Conservation (phyloP, 140 eudicot species). For the Flaveria floridana region DNA sequence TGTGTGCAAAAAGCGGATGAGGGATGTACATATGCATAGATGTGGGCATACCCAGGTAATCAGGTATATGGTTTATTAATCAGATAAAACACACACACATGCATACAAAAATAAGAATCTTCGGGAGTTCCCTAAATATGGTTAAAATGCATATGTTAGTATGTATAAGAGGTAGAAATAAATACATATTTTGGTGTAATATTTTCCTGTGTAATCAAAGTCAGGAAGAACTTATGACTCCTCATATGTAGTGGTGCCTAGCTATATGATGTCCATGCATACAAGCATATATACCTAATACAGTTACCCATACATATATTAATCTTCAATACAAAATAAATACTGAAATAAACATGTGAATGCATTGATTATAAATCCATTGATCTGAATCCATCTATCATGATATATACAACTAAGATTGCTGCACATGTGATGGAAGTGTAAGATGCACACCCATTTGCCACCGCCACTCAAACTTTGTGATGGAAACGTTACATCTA, state of each 20-base stretch:
- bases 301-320: neutral
- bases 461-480: slow-evolving; percentile 22
- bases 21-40: slow-evolving; percentile 1
- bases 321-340: slow-evolving; percentile 5
- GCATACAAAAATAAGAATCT: neutral
- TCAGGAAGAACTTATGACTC: slow-evolving; percentile 14
- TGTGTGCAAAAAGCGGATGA: slow-evolving; percentile 11
- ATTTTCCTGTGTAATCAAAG: neutral
- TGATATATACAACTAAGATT: neutral
- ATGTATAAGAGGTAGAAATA: neutral
- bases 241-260: slow-evolving; percentile 9
- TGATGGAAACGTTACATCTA: slow-evolving; percentile 1
- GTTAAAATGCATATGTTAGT: neutral
- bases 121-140: neutral
- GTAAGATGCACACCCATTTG: slow-evolving; percentile 4
- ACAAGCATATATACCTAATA: neutral
- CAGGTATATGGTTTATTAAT: neutral
- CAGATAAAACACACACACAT: neutral
- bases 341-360: slow-evolving; percentile 7
- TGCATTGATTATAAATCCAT: slow-evolving; percentile 1
- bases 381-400: slow-evolving; percentile 4
- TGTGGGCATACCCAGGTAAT: slow-evolving; percentile 2
- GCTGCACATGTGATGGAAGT: slow-evolving; percentile 16
- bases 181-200: slow-evolving; percentile 7
- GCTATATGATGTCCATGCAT: slow-evolving; percentile 14